Conservation (phyloP, 2,329 filamentous ascomycete genomes). For the Alternaria sp. region DNA sequence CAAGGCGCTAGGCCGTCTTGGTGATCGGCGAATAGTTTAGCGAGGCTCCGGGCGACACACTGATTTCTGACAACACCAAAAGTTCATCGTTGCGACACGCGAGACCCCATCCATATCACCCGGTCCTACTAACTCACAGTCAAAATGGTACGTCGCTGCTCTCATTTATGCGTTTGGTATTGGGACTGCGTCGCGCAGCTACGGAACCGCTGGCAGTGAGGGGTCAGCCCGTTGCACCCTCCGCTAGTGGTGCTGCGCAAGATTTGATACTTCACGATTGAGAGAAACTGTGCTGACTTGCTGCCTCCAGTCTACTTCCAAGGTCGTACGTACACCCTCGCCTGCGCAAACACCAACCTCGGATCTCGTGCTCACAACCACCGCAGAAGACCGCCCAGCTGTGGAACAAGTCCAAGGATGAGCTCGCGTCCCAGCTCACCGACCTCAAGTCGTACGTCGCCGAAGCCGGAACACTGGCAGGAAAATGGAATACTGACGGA, state of each 20-base stretch:
- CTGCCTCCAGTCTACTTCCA: conserved; percentile 61
- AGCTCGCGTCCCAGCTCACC: conserved; percentile 75
- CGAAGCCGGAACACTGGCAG: conserved; percentile 8
- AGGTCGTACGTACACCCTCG: conserved; percentile 62
- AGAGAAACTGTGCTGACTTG: conserved; percentile 37
- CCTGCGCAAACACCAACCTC: conserved; percentile 32
- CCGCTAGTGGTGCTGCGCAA: conserved; percentile 27
- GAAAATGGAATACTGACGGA: conserved; percentile 39
- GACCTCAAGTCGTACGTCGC: conserved; percentile 48
- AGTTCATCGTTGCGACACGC: conserved; percentile 42
- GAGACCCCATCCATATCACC: conserved; percentile 46
- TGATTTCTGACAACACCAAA: conserved; percentile 30
- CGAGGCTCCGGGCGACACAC: conserved; percentile 30
- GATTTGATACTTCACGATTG: conserved; percentile 20
- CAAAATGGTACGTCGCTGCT: conserved; percentile 47
- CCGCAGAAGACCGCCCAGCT: conserved; percentile 82
- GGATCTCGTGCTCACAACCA: conserved; percentile 43
- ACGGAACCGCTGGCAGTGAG: conserved; percentile 9
- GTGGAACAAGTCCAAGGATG: conserved; percentile 99
- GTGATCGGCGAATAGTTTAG: conserved; percentile 19
- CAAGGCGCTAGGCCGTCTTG: conserved; percentile 26
- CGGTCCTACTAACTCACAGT: conserved; percentile 46
- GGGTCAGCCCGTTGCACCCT: conserved; percentile 22
- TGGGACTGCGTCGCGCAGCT: conserved; percentile 18
- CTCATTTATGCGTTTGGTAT: conserved; percentile 17